Evolutionary conservation across 2,329 filamentous ascomycete genomes (phyloP).

Genomic region (Penicillium verrucosum): DNA sequence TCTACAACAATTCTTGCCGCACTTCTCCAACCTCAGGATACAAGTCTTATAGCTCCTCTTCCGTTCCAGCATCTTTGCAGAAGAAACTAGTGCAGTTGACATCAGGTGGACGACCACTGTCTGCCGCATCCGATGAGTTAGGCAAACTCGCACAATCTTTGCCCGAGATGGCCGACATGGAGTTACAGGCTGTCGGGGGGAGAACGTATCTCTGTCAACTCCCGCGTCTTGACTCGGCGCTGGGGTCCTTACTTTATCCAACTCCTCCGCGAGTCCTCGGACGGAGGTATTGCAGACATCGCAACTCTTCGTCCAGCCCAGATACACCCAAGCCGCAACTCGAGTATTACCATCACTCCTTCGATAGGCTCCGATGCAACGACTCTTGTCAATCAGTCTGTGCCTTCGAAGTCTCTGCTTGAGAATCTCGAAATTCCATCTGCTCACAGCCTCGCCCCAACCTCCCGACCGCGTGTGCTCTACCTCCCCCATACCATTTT

Average conservation of each 20-base stretch:
- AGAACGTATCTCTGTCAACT: constrained; percentile 90
- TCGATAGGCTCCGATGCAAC: constrained; percentile 44
- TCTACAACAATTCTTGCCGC: constrained; percentile 91
- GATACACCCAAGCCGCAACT: constrained; percentile 66
- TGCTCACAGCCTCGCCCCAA: constrained; percentile 51
- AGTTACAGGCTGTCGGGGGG: constrained; percentile 85
- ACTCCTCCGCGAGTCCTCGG: constrained; percentile 74
- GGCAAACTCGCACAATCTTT: constrained; percentile 75
- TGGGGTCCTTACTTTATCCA: constrained; percentile 98
- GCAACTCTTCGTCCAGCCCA: constrained; percentile 66
- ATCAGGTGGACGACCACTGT: constrained; percentile 72
- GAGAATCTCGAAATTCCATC: constrained; percentile 53
- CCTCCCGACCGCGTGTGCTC: constrained; percentile 73
- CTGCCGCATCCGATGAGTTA: constrained; percentile 75
- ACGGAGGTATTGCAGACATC: constrained; percentile 68
- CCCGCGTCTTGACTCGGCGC: constrained; percentile 76
- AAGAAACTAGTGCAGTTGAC: constrained; percentile 51
- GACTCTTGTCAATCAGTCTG: constrained; percentile 37
- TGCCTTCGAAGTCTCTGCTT: constrained; percentile 33
- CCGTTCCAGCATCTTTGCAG: constrained; percentile 57
- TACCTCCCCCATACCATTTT: constrained; percentile 91
- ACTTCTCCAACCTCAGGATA: constrained; percentile 76
- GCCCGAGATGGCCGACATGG: constrained; percentile 93
- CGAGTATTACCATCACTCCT: constrained; percentile 79
- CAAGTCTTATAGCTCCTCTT: constrained; percentile 73